Evolutionary conservation across 2,329 filamentous ascomycete species (phyloP).

Genomic region (Pseudomassariella vexata): DNA sequence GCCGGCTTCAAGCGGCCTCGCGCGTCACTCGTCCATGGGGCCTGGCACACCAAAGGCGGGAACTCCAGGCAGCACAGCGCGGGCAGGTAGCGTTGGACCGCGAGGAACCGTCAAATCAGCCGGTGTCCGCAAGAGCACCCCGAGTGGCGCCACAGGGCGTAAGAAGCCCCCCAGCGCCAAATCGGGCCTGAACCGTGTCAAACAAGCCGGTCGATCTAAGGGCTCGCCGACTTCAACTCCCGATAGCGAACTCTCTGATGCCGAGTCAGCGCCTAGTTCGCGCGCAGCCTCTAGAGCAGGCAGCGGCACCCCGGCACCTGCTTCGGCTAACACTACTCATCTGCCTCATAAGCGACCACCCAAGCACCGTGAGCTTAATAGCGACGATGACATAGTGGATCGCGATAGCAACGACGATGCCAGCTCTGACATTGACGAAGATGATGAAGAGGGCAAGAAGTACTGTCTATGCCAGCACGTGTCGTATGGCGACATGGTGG

Average conservation of each 20-base stretch:
- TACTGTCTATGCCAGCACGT: constrained; percentile 82
- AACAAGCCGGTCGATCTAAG: constrained; percentile 47
- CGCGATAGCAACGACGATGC: constrained; percentile 38
- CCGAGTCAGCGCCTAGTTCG: constrained; percentile 48
- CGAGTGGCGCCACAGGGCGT: constrained; percentile 19
- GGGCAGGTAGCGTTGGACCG: constrained; percentile 57
- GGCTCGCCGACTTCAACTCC: constrained; percentile 58
- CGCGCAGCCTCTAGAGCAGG: constrained; percentile 35
- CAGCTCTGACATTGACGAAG: constrained; percentile 52
- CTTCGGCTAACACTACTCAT: constrained; percentile 7
- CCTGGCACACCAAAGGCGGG: constrained; percentile 55
- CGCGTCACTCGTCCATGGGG: constrained; percentile 57
- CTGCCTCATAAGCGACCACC: constrained; percentile 7
- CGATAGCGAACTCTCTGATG: constrained; percentile 61
- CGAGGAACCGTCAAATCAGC: constrained; percentile 43
- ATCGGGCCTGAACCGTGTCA: constrained; percentile 57
- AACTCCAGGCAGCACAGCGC: constrained; percentile 28
- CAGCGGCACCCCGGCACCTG: constrained; percentile 24
- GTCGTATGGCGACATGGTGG: constrained; percentile 84
- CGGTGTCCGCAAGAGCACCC: constrained; percentile 38
- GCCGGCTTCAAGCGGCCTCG: constrained; percentile 50
- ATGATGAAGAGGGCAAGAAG: constrained; percentile 71
- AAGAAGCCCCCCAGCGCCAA: constrained; percentile 37
- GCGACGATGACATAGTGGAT: constrained; percentile 23
- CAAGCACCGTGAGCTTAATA: constrained; percentile 10